phyloP scores from a whole-genome alignment of 495 filamentous ascomycete species.

The Podospora sp. region DNA sequence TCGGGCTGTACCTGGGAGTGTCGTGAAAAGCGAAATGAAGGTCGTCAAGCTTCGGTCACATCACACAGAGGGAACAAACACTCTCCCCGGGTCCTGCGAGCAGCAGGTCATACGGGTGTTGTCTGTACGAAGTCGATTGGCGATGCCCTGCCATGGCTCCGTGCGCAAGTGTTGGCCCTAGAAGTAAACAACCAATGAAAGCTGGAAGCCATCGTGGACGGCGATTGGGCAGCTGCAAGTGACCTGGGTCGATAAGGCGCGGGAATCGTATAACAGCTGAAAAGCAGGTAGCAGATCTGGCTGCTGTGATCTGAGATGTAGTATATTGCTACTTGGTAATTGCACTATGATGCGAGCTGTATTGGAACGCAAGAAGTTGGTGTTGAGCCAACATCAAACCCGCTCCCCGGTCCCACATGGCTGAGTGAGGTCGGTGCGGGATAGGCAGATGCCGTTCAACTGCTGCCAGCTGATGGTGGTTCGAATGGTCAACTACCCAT shows the following conservation, averaged over 20 bases:
- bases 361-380: background rate
- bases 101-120: background rate
- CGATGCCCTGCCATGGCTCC: background rate
- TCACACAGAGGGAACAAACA: background rate
- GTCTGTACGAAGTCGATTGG: background rate
- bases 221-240: background rate
- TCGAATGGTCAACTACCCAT: background rate
- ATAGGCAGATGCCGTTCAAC: background rate
- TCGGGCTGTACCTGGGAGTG: background rate
- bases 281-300: background rate
- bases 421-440: background rate
- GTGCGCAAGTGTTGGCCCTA: background rate
- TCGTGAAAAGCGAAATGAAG: background rate
- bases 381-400: background rate
- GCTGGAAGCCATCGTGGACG: background rate
- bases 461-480: background rate
- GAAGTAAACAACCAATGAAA: slow-evolving; percentile 9
- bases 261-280: background rate
- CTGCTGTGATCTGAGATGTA: background rate
- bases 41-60: background rate
- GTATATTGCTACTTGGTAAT: background rate
- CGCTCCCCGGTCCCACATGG: background rate
- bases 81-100: background rate
- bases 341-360: background rate
- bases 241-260: background rate